Conservation (phyloP, 192 early-diverging fungal genomes). For the Linnemannia hyalina region DNA sequence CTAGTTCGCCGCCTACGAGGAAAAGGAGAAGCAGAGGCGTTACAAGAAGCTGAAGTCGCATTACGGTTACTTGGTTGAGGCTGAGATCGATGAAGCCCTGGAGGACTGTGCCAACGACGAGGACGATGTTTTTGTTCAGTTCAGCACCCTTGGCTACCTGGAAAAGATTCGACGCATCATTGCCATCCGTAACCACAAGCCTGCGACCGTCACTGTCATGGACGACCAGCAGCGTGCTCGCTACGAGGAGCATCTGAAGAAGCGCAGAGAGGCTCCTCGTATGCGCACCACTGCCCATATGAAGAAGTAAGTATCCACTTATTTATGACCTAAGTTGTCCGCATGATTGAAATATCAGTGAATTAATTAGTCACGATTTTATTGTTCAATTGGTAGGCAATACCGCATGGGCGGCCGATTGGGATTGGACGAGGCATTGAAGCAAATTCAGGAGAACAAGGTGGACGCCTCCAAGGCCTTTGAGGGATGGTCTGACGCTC, state of each 20-base stretch:
- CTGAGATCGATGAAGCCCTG: constrained; percentile 90
- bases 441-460: constrained; percentile 85
- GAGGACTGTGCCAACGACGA: constrained; percentile 87
- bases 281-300: constrained; percentile 85
- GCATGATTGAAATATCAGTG: too few species aligned
- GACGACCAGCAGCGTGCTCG: constrained; percentile 87
- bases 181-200: constrained; percentile 69
- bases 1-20: constrained; percentile 89
- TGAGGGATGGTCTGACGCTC: constrained; percentile 96
- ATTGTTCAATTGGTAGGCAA: constrained; percentile 52
- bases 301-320: constrained; percentile 67
- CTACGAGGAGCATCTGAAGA: constrained; percentile 89
- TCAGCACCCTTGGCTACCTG: constrained; percentile 83
- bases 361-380: background rate
- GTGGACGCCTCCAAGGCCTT: constrained; percentile 88
- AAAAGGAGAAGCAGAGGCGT: constrained; percentile 84
- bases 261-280: constrained; percentile 81
- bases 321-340: background rate
- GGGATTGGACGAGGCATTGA: constrained; percentile 90
- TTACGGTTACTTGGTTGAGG: constrained; percentile 81
- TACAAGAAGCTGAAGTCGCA: constrained; percentile 81
- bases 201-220: constrained; percentile 66
- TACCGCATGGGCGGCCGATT: constrained; percentile 84
- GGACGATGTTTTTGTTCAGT: constrained; percentile 90
- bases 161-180: constrained; percentile 76